Base-by-base conservation (phyloP, 129 eudicot species). In the Dittrichia graveolens region DNA sequence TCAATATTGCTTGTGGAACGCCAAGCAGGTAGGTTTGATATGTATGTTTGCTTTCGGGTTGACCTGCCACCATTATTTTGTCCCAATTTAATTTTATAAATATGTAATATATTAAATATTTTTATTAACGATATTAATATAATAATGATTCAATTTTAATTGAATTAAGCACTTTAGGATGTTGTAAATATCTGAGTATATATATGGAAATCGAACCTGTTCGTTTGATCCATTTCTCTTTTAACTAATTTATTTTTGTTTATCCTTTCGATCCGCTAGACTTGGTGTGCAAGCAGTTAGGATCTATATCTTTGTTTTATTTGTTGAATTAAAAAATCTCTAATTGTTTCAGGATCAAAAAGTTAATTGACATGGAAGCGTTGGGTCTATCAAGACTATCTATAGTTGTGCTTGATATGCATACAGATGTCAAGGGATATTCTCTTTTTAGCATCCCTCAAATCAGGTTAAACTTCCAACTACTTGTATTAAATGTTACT, bases 371-470 rank as follows among this genome's bases (percentile, higher is more conserved):
- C 69, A 78, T 87, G 78, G 96, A 93, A 77, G 95, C 88, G 9
- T 73, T 93, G 74, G 86, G 95, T 44, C 78, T 93, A 18, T 93
- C 96, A 59, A 89, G 96, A 62, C 65, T 93, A 77, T 71, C 85
- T 2, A 73, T 93, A 50, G 53, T 93, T 49, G 95, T 93, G 72
- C 90, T 93, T 53, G 98, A 93, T 77, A 85, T 93, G 95, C 78
- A 87, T 69, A 82, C 89, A 42, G 98, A 93, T 79, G 92, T 84
- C 14, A 93, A 93, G 82, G 98, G 98, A 43, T 93, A 80, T 72
- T 89, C 98, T 60, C 83, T 93, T 69, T 80, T 93, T 72, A 83
- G 83, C 65, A 92, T 93, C 76, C 98, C 95, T 40, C 98, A 93
- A 84, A 85, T 93, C 87, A 93, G 98, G 98, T 92, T 53, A 49